Evolutionary conservation across 371 early-diverging fungal genomes (phyloP).

Genomic region (Apophysomyces ossiformis): DNA sequence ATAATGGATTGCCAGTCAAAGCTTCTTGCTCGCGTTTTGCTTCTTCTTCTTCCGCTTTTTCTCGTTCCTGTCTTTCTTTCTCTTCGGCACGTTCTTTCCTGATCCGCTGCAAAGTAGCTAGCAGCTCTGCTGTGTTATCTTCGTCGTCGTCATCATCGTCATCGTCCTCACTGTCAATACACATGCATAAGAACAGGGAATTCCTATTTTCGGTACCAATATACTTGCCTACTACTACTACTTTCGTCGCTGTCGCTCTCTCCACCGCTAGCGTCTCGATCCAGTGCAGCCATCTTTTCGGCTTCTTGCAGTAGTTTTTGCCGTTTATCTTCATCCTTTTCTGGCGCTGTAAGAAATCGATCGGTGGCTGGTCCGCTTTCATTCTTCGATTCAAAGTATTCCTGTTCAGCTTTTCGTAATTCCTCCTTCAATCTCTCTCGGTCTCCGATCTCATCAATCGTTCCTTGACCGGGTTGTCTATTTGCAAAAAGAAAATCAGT

Average conservation of each 20-base stretch:
- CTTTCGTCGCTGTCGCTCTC: slow-evolving; percentile 54
- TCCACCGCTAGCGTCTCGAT: slow-evolving; percentile 72
- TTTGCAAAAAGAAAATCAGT: neutral
- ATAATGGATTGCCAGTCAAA: slow-evolving; percentile 85
- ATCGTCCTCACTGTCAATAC: slow-evolving; percentile 29
- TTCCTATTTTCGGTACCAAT: slow-evolving; percentile 1
- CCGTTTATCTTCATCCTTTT: slow-evolving; percentile 39
- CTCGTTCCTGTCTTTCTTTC: slow-evolving; percentile 79
- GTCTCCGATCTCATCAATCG: slow-evolving; percentile 66
- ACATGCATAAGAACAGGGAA: neutral
- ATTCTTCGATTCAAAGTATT: slow-evolving; percentile 61
- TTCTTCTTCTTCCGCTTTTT: slow-evolving; percentile 60
- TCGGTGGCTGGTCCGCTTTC: slow-evolving; percentile 30
- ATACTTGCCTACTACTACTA: slow-evolving; percentile 27
- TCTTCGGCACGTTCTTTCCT: slow-evolving; percentile 93
- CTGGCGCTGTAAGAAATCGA: slow-evolving; percentile 27
- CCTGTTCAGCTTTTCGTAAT: slow-evolving; percentile 70
- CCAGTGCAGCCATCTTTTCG: slow-evolving; percentile 51
- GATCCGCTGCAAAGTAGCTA: slow-evolving; percentile 94
- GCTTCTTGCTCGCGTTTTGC: slow-evolving; percentile 62
- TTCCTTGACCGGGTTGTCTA: slow-evolving; percentile 84
- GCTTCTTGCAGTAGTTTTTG: slow-evolving; percentile 42
- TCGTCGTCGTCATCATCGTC: slow-evolving; percentile 83
- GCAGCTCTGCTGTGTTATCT: slow-evolving; percentile 89
- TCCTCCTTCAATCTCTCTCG: slow-evolving; percentile 70